Evolutionary conservation across 768 basidiomycete species (phyloP).

Genomic region (Termitomyces sp.): DNA sequence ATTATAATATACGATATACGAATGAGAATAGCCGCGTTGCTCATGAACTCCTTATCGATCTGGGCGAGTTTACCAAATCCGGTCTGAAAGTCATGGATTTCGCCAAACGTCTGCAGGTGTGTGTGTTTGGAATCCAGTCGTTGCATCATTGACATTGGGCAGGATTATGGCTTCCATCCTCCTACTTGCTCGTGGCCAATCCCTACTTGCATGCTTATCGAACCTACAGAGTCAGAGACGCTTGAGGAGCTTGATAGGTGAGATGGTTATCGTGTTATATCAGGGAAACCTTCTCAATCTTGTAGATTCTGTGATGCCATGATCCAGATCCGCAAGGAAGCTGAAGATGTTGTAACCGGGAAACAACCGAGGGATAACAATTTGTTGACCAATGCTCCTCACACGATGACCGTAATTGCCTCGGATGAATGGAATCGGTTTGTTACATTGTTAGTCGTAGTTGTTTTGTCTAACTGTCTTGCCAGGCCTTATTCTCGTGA

Average conservation of each 20-base stretch:
- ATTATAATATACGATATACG: conserved; percentile 86
- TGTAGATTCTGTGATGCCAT: conserved; percentile 91
- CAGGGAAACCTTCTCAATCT: conserved; percentile 19
- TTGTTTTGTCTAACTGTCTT: conserved; percentile 3
- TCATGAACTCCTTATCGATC: conserved; percentile 92
- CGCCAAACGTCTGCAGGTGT: conserved; percentile 88
- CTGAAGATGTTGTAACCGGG: conserved; percentile 79
- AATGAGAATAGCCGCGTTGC: conserved; percentile 91
- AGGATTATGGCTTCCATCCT: conserved; percentile 94
- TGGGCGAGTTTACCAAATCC: conserved; percentile 89
- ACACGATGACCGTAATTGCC: conserved; percentile 71
- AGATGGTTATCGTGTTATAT: conserved; percentile 6
- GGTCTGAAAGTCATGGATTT: conserved; percentile 94
- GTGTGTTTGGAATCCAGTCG: not conserved
- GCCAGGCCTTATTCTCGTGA: conserved; percentile 83
- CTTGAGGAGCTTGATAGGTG: conserved; percentile 89
- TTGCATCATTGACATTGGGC: not conserved
- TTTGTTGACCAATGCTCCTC: conserved; percentile 89
- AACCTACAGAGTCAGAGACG: conserved; percentile 95
- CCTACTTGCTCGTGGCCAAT: conserved; percentile 99
- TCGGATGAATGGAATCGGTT: conserved; percentile 87
- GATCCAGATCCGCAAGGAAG: conserved; percentile 93
- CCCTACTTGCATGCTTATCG: conserved; percentile 94
- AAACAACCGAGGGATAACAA: conserved; percentile 91
- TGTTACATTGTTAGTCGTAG: conserved; percentile 15